Evolutionary conservation across 495 filamentous ascomycete genomes (phyloP).

Genomic region (Neurospora sp.): DNA sequence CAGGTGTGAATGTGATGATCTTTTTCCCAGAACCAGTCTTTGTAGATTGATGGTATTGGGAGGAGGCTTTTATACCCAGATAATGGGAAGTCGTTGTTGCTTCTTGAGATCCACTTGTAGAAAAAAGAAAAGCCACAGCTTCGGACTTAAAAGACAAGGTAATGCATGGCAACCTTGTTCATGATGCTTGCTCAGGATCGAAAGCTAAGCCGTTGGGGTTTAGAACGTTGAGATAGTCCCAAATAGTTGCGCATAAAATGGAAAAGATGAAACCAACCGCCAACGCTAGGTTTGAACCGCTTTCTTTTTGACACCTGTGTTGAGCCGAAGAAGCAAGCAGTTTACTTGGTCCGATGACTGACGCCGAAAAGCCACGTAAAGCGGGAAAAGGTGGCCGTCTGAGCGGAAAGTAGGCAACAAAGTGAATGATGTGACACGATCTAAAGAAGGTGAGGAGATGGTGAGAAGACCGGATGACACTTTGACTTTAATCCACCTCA

Average conservation of each 20-base stretch:
- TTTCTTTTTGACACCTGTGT: background rate
- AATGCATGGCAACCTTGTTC: background rate
- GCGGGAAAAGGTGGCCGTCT: background rate
- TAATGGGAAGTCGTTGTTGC: background rate
- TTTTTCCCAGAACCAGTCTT: background rate
- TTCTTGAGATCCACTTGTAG: background rate
- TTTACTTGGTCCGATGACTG: background rate
- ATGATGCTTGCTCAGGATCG: background rate
- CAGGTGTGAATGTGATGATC: background rate
- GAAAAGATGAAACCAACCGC: constrained; percentile 3
- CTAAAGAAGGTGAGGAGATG: background rate
- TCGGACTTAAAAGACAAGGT: background rate
- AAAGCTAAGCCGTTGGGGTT: background rate
- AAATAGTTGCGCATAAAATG: background rate
- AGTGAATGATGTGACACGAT: background rate
- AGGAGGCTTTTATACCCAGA: background rate
- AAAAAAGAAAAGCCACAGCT: background rate
- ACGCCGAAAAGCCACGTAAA: background rate
- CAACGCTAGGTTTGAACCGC: background rate
- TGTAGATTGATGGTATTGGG: background rate
- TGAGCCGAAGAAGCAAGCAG: background rate
- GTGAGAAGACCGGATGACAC: background rate
- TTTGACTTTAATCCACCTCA: background rate
- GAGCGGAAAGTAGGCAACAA: background rate
- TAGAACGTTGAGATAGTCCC: background rate